Conservation (phyloP, 1,284 basidiomycete genomes). For the Melampsora abietis-canadensis region DNA sequence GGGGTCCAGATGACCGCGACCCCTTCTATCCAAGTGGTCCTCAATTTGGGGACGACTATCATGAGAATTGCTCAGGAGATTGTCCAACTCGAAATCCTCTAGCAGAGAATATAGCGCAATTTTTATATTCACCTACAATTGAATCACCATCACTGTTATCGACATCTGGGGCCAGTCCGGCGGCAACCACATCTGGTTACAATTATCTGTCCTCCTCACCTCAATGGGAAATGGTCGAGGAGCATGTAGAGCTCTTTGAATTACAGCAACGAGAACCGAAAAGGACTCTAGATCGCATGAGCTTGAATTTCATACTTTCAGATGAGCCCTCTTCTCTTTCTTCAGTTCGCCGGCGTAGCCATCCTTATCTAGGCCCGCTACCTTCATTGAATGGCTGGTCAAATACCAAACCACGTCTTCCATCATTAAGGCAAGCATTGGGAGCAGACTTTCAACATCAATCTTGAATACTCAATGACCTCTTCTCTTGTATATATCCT, state of each 20-base stretch:
- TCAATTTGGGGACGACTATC: constrained; percentile 27
- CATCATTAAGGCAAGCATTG: constrained; percentile 2
- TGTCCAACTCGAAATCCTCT: not conserved
- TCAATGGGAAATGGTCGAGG: not conserved
- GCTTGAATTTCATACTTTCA: constrained; percentile 22
- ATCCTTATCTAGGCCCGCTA: not conserved
- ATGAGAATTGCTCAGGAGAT: constrained; percentile 21
- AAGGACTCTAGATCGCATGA: constrained; percentile 19
- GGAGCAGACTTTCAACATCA: not conserved
- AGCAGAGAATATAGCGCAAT: not conserved
- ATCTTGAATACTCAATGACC: too few relatives aligned
- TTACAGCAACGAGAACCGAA: not conserved
- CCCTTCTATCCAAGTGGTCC: constrained; percentile 25
- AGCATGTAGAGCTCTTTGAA: not conserved
- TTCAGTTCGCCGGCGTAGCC: not conserved
- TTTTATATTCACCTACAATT: not conserved
- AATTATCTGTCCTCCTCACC: not conserved
- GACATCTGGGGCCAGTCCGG: not conserved
- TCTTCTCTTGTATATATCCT: too few relatives aligned
- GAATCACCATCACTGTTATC: not conserved
- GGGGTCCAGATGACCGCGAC: constrained; percentile 23
- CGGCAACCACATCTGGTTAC: not conserved
- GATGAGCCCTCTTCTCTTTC: not conserved
- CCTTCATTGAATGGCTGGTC: not conserved
- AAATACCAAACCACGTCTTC: constrained; percentile 4